Percentiles rank a stretch among this genome's conserved stretches.
These are phyloP conservation scores for Fusarium sp. DNA, from an alignment of 2,329 filamentous ascomycete species.

Conservation along the genomic window DNA sequence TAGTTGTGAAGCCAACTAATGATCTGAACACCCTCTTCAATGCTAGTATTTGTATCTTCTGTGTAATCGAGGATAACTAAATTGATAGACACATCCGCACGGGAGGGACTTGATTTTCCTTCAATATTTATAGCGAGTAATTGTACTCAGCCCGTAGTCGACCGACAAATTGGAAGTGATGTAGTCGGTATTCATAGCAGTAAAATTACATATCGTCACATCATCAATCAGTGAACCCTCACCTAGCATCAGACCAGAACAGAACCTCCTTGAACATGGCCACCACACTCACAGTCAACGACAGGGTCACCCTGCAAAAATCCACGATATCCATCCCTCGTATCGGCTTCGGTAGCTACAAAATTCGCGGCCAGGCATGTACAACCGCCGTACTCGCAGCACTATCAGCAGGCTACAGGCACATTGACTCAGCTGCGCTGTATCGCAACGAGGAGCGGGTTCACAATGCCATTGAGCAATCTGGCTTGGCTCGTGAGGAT, in stretches of 20 bases:
- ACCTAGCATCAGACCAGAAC: background rate
- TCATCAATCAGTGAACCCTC: background rate
- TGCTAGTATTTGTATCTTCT: no score
- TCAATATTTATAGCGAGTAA: no score
- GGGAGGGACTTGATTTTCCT: no score
- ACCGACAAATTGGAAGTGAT: no score
- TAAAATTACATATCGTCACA: no score
- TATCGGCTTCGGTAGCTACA: slow-evolving; percentile 81
- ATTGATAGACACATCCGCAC: no score
- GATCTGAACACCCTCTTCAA: no score
- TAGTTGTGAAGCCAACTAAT: no score
- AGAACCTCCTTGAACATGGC: slow-evolving; percentile 6
- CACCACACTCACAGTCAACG: slow-evolving; percentile 28
- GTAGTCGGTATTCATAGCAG: no score
- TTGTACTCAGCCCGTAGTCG: no score
- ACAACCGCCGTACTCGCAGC: slow-evolving; percentile 71
- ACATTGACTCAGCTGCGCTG: slow-evolving; percentile 74
- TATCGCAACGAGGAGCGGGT: slow-evolving; percentile 80
- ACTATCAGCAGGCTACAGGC: slow-evolving; percentile 71
- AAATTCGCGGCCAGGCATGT: slow-evolving; percentile 68
- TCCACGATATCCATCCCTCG: slow-evolving; percentile 66
- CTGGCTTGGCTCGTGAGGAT: slow-evolving; percentile 69
- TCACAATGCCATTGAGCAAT: slow-evolving; percentile 72
- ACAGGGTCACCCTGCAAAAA: slow-evolving; percentile 44
- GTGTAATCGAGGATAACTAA: no score